These are phyloP conservation scores for Wallacemonas sp. DNA, from an alignment of 208 protist genomes.

Conservation along the genomic window DNA sequence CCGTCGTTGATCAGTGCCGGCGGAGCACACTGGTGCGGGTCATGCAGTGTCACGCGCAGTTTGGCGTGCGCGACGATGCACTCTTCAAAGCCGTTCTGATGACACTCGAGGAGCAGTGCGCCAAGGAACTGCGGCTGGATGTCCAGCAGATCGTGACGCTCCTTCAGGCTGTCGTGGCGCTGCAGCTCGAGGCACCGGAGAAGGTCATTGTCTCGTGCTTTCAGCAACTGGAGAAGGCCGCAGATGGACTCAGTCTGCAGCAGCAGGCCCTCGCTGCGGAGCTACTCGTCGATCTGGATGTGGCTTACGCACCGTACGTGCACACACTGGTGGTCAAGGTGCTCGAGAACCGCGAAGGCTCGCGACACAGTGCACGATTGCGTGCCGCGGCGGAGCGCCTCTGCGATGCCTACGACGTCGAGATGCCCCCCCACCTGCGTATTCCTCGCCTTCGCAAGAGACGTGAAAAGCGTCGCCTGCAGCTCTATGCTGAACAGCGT, in stretches of 20 bases:
- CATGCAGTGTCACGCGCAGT: constrained; percentile 73
- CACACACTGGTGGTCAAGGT: constrained; percentile 60
- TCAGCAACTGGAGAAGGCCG: constrained; percentile 48
- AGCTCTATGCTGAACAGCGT: constrained; percentile 17
- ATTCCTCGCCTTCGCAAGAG: constrained; percentile 45
- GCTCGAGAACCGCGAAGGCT: constrained; percentile 70
- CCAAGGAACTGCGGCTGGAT: constrained; percentile 49
- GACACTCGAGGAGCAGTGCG: constrained; percentile 61
- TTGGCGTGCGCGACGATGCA: constrained; percentile 51
- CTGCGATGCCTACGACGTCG: constrained; percentile 81
- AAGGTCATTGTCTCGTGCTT: constrained; percentile 57
- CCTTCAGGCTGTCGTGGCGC: constrained; percentile 44
- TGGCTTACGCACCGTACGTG: constrained; percentile 74
- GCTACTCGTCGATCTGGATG: constrained; percentile 69
- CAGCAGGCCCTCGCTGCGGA: constrained; percentile 58
- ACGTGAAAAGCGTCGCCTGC: constrained; percentile 33
- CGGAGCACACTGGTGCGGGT: constrained; percentile 78
- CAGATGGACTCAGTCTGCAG: constrained; percentile 31
- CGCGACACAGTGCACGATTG: constrained; percentile 23
- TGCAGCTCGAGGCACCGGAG: constrained; percentile 43
- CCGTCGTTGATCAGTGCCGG: constrained; percentile 53
- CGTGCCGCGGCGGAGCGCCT: constrained; percentile 56
- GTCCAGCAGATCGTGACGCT: constrained; percentile 58
- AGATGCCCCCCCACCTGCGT: constrained; percentile 51
- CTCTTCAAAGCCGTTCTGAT: constrained; percentile 31